Percentiles rank a stretch among this genome's conserved stretches.
These are phyloP conservation scores for Mangifera indica DNA, from an alignment of 345 rosid genomes.

Conservation along the genomic window DNA sequence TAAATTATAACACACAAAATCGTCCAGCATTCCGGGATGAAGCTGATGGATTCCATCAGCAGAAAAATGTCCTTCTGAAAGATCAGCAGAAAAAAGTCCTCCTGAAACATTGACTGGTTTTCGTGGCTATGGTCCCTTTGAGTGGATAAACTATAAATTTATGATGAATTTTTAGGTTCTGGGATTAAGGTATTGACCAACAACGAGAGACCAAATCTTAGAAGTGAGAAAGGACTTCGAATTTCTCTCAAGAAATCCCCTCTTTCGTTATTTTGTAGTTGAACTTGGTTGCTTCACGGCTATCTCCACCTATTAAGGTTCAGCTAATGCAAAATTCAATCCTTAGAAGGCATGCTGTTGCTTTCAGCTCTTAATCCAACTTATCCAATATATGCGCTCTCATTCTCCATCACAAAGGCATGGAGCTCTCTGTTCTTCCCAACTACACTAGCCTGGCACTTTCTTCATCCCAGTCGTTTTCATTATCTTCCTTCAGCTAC, in stretches of 20 bases:
- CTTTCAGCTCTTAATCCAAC: slow-evolving; percentile 48
- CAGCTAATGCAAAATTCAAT: slow-evolving; percentile 3
- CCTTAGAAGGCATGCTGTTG: slow-evolving; percentile 8
- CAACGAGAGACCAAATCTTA: neutral
- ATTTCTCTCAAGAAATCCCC: neutral
- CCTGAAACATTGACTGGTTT: neutral
- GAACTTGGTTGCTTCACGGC: slow-evolving; percentile 25
- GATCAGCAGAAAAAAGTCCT: neutral
- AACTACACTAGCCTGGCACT: slow-evolving; percentile 62
- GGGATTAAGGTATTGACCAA: neutral
- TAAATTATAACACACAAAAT: neutral
- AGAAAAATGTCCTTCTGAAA: no score
- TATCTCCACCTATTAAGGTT: slow-evolving; percentile 27
- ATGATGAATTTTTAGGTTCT: neutral
- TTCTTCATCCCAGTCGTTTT: slow-evolving; percentile 52
- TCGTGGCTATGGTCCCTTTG: neutral
- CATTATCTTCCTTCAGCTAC: slow-evolving; percentile 62
- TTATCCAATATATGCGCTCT: slow-evolving; percentile 41
- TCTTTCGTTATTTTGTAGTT: slow-evolving; percentile 3
- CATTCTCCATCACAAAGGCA: slow-evolving; percentile 64
- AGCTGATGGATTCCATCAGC: neutral
- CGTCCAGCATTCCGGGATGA: neutral
- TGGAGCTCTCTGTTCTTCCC: slow-evolving; percentile 55
- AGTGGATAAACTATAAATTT: neutral
- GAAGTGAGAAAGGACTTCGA: neutral